Conservation (phyloP, 768 basidiomycete species). For the Artomyces pyxidatus region DNA sequence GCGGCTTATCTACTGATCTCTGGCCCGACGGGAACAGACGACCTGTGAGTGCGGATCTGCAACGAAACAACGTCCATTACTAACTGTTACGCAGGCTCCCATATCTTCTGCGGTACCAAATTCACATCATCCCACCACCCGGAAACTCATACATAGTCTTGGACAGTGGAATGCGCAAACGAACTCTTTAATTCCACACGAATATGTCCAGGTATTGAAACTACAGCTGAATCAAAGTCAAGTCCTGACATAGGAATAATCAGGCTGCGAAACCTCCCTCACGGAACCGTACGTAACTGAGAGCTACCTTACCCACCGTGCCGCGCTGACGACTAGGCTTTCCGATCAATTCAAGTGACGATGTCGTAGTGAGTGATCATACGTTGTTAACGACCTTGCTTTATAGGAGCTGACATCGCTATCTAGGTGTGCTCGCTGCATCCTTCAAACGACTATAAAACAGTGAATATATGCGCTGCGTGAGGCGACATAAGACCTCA, state of each 20-base stretch:
- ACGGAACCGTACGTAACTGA: constrained; percentile 57
- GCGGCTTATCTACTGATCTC: neutral
- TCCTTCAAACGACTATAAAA: constrained; percentile 88
- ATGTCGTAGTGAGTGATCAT: constrained; percentile 23
- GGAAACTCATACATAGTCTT: neutral
- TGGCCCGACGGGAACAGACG: constrained; percentile 34
- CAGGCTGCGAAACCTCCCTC: constrained; percentile 76
- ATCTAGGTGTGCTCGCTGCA: constrained; percentile 70
- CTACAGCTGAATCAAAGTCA: neutral
- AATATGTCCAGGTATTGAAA: constrained; percentile 62
- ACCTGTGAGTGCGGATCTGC: constrained; percentile 34
- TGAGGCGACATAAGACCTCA: constrained; percentile 2
- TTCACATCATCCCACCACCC: neutral
- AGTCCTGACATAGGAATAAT: neutral
- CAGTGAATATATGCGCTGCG: constrained; percentile 45
- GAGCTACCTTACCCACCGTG: neutral
- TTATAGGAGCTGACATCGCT: constrained; percentile 2
- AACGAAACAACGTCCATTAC: neutral
- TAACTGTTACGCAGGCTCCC: constrained; percentile 48
- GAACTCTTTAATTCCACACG: constrained; percentile 72
- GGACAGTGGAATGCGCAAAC: constrained; percentile 73
- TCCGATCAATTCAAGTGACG: constrained; percentile 19
- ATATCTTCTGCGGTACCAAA: constrained; percentile 70
- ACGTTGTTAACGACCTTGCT: neutral
- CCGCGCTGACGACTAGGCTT: neutral